Conservation (phyloP, 176 grass and related monocot genomes). For the Aechmea fasciata region DNA sequence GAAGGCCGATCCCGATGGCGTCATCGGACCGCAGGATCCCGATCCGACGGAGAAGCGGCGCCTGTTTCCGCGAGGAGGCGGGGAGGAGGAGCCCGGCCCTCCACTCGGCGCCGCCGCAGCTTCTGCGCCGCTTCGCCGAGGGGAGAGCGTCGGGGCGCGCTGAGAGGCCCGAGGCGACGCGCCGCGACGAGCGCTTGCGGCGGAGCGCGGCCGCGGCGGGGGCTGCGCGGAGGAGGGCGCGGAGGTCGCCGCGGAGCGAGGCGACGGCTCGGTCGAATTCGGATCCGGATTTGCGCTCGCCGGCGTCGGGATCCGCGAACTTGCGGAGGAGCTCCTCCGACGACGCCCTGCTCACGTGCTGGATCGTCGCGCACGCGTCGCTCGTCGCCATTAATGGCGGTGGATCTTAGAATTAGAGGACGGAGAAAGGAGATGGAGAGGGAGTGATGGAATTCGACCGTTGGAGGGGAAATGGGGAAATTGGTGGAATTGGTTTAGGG, state of each 20-base stretch:
- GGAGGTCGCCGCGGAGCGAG: not conserved
- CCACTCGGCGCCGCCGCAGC: constrained; percentile 56
- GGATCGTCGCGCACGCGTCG: constrained; percentile 24
- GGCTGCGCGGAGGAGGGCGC: constrained; percentile 20
- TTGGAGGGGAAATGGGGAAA: constrained; percentile 7
- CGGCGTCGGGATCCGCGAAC: constrained; percentile 73
- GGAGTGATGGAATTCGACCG: constrained; percentile 2
- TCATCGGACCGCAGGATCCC: constrained; percentile 43
- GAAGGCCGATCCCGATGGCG: constrained; percentile 37
- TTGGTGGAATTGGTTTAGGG: not conserved
- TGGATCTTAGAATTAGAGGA: constrained; percentile 9
- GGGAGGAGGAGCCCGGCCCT: constrained; percentile 63
- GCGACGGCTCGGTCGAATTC: not conserved
- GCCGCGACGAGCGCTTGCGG: constrained; percentile 64
- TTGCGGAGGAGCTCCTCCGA: constrained; percentile 96
- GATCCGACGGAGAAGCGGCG: constrained; percentile 25
- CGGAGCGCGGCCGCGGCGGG: constrained; percentile 40
- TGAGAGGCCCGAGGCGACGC: constrained; percentile 68
- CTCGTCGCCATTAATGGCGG: not conserved
- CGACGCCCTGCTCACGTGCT: constrained; percentile 69
- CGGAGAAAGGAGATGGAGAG: not conserved
- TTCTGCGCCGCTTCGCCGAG: constrained; percentile 37
- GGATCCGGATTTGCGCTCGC: no score
- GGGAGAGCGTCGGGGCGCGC: constrained; percentile 16
- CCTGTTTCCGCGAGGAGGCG: constrained; percentile 15